A percentile compares a stretch with the other conserved stretches of the same genome.
phyloP scores from a whole-genome alignment of 75 land plant species.

The Chamaecyparis obtusa region DNA sequence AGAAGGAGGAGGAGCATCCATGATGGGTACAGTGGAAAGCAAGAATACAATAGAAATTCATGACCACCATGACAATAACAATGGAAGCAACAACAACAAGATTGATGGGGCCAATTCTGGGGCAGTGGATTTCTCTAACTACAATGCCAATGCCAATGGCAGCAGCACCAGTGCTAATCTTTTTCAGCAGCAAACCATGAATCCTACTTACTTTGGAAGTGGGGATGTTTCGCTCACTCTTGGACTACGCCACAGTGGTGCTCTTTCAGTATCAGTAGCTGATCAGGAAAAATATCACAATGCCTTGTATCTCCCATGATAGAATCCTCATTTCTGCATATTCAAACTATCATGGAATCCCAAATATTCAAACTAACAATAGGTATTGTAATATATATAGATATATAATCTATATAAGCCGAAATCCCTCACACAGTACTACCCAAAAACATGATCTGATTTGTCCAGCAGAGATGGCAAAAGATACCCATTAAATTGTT shows the following conservation, averaged over 20 bases:
- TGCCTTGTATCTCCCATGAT: not conserved
- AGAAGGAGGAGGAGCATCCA: not conserved
- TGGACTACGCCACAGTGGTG: slow-evolving; percentile 64
- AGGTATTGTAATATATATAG: not conserved
- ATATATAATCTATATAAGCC: not conserved
- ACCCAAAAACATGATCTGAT: not conserved
- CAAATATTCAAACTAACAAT: not conserved
- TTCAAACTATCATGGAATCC: too few relatives aligned
- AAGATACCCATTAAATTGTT: not conserved
- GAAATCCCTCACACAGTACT: not conserved
- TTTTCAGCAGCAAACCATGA: not conserved
- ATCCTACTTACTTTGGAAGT: slow-evolving; percentile 13
- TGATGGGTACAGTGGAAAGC: not conserved
- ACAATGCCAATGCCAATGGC: not conserved
- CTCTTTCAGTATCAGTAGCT: slow-evolving; percentile 17
- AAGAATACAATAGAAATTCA: not conserved
- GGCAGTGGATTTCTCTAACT: not conserved
- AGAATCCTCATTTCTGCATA: not conserved
- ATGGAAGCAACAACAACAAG: not conserved
- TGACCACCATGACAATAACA: too few relatives aligned
- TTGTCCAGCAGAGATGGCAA: not conserved
- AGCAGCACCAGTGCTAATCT: not conserved
- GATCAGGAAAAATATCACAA: not conserved
- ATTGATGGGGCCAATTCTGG: not conserved
- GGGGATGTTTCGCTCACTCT: slow-evolving; percentile 66